Conservation (phyloP, 2,329 filamentous ascomycete genomes). For the Talaromyces sp. region DNA sequence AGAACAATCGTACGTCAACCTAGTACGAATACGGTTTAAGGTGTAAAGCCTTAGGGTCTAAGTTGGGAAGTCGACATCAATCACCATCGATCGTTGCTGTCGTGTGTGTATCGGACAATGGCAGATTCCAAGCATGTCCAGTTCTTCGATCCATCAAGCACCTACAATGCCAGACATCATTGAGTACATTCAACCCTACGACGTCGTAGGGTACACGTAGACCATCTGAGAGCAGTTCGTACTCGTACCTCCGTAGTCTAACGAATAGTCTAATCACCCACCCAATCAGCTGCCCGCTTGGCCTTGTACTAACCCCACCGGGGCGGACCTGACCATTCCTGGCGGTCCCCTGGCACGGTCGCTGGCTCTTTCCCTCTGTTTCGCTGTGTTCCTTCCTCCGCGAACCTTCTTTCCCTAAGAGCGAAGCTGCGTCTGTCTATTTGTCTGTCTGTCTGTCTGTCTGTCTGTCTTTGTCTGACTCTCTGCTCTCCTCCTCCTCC, state of each 20-base stretch:
- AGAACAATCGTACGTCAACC: background rate
- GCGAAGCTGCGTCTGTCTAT: constrained; percentile 22
- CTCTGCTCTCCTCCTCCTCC: no score
- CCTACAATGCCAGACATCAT: background rate
- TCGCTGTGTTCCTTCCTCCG: constrained; percentile 7
- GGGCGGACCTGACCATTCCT: constrained; percentile 12
- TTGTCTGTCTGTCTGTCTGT: constrained; percentile 20
- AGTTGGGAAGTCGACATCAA: background rate
- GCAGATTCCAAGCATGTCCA: background rate
- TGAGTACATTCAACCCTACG: background rate
- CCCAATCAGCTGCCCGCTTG: background rate
- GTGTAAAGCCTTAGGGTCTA: background rate
- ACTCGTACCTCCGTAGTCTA: background rate
- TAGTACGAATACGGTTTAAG: background rate
- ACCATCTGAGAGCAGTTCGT: background rate
- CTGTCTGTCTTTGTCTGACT: constrained; percentile 22
- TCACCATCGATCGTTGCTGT: background rate
- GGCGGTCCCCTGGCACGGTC: constrained; percentile 26
- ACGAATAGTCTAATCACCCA: background rate
- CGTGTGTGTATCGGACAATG: background rate
- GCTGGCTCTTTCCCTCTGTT: constrained; percentile 29
- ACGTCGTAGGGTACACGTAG: no score
- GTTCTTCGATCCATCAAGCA: background rate
- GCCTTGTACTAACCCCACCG: background rate
- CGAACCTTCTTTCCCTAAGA: constrained; percentile 1